Percentiles rank a stretch among this genome's conserved stretches.
phyloP scores from a whole-genome alignment of 1,139 yeast species.

The Sugiyamaella neomexicana region DNA sequence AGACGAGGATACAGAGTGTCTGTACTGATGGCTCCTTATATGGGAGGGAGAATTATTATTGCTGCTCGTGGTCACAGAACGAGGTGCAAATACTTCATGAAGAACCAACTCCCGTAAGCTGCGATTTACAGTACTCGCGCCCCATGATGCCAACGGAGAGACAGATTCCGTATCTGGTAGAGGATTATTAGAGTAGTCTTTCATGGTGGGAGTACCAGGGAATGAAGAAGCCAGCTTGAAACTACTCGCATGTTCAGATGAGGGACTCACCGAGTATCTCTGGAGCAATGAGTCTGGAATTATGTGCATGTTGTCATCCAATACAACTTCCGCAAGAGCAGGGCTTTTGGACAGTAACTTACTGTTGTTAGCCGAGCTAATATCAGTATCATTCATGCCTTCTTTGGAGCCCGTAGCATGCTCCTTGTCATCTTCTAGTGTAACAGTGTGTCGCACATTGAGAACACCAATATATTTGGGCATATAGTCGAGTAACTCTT shows the following conservation, averaged over 20 bases:
- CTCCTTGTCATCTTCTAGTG: constrained; percentile 5
- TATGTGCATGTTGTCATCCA: constrained; percentile 86
- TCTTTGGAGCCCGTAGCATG: neutral
- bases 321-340: constrained; percentile 58
- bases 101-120: constrained; percentile 65
- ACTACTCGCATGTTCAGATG: constrained; percentile 37
- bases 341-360: constrained; percentile 11
- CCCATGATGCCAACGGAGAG: constrained; percentile 42
- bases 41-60: constrained; percentile 10
- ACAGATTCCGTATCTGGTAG: constrained; percentile 11
- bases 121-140: constrained; percentile 65
- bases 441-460: constrained; percentile 75
- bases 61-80: constrained; percentile 20
- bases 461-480: constrained; percentile 92
- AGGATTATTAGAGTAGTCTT: constrained; percentile 7
- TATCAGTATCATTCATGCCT: constrained; percentile 6
- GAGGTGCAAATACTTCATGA: constrained; percentile 68
- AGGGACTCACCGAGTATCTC: constrained; percentile 60
- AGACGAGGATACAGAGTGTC: constrained; percentile 14
- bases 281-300: constrained; percentile 76
- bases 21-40: constrained; percentile 3
- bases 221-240: constrained; percentile 13
- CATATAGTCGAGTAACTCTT: constrained; percentile 77
- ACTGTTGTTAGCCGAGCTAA: neutral
- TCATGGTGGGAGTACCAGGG: constrained; percentile 17